These are phyloP conservation scores for Avicennia marina DNA, from an alignment of 257 asterid genomes.

Conservation along the genomic window DNA sequence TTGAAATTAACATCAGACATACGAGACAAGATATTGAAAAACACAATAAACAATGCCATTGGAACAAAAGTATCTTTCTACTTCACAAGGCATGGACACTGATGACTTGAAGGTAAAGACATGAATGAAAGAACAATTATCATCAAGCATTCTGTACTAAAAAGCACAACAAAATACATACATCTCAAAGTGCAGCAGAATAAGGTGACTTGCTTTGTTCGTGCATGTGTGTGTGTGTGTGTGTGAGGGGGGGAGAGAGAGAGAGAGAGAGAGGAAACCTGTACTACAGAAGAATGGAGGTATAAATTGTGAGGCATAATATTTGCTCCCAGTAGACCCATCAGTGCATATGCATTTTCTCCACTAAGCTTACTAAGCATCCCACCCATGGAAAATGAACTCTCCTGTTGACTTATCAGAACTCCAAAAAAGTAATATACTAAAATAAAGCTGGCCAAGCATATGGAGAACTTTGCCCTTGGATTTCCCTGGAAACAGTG, in stretches of 20 bases:
- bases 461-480: slow-evolving; percentile 52
- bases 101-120: too few species aligned
- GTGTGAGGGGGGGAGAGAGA: neutral
- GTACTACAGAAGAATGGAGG: slow-evolving; percentile 89
- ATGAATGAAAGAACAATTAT: too few species aligned
- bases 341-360: slow-evolving; percentile 77
- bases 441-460: slow-evolving; percentile 51
- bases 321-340: slow-evolving; percentile 95
- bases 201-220: too few species aligned
- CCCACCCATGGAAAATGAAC: slow-evolving; percentile 54
- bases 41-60: too few species aligned
- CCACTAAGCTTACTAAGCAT: slow-evolving; percentile 64
- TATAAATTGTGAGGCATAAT: slow-evolving; percentile 93
- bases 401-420: slow-evolving; percentile 59
- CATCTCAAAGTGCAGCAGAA: neutral
- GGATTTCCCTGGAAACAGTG: slow-evolving; percentile 53
- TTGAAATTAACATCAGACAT: too few species aligned
- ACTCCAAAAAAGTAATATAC: slow-evolving; percentile 63
- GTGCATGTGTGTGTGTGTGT: neutral
- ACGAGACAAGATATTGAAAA: too few species aligned
- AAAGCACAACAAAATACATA: neutral
- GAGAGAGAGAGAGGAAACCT: slow-evolving; percentile 46
- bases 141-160: too few species aligned
- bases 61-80: too few species aligned
- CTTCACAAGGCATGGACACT: too few species aligned